Conservation (phyloP, 1,139 yeast genomes). For the Cylindricascospora bacillispora region DNA sequence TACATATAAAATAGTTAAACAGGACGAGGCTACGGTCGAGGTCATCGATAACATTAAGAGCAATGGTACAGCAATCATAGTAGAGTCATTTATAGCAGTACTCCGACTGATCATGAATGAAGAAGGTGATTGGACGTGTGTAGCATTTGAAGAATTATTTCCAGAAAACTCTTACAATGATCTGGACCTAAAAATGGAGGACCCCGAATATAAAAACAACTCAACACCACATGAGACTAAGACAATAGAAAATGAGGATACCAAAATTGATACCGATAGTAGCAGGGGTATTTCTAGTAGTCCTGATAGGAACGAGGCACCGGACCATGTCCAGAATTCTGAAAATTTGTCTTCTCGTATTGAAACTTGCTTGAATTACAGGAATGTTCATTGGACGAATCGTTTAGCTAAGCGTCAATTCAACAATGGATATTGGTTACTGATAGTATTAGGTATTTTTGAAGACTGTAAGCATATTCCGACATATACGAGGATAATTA, state of each 20-base stretch:
- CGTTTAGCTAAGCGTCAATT: slow-evolving; percentile 62
- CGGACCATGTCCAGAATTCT: slow-evolving; percentile 5
- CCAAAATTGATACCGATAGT: slow-evolving; percentile 4
- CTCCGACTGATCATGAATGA: slow-evolving; percentile 22
- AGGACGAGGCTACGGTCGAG: slow-evolving; percentile 24
- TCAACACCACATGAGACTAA: slow-evolving; percentile 11
- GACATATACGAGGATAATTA: slow-evolving; percentile 16
- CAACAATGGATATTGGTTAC: slow-evolving; percentile 79
- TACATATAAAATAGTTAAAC: slow-evolving; percentile 12
- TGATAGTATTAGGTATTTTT: slow-evolving; percentile 60
- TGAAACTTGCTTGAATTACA: slow-evolving; percentile 44
- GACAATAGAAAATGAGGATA: slow-evolving; percentile 12
- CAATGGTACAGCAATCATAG: slow-evolving; percentile 17
- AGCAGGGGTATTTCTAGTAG: slow-evolving; percentile 3
- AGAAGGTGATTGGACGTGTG: slow-evolving; percentile 25
- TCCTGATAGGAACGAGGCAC: slow-evolving; percentile 5
- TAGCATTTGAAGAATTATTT: slow-evolving; percentile 24
- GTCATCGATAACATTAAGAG: slow-evolving; percentile 21
- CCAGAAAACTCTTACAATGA: not conserved
- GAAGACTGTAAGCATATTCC: slow-evolving; percentile 26
- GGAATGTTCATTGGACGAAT: slow-evolving; percentile 64
- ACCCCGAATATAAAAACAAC: slow-evolving; percentile 9
- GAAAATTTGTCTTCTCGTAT: slow-evolving; percentile 13
- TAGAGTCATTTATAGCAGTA: slow-evolving; percentile 21
- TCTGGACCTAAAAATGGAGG: not conserved